Percentiles rank a stretch among this genome's conserved stretches.
Conservation (phyloP, 1,284 basidiomycete species). For the Cutaneotrichosporon arboriforme region DNA sequence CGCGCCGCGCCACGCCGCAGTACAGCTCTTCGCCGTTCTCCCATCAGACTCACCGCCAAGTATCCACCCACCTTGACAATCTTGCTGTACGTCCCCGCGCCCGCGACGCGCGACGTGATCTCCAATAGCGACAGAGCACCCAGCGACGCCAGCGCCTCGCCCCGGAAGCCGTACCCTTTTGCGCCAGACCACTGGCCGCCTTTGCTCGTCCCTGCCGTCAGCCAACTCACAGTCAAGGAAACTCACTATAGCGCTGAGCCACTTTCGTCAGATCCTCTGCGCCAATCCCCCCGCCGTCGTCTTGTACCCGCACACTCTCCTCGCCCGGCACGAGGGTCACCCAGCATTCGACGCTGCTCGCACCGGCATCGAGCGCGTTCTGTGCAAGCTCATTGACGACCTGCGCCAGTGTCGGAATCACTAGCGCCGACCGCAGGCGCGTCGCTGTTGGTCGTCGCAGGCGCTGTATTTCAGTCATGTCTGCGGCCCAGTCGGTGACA, state of each 20-base stretch:
- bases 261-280: conserved; percentile 57
- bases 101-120: conserved; percentile 63
- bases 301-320: conserved; percentile 64
- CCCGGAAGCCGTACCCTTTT: conserved; percentile 74
- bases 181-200: conserved; percentile 14
- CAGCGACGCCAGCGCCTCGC: conserved; percentile 82
- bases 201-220: conserved; percentile 21
- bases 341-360: conserved; percentile 40
- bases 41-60: not conserved
- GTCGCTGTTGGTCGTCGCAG: conserved; percentile 11
- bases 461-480: conserved; percentile 6
- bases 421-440: conserved; percentile 66
- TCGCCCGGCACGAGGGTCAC: conserved; percentile 57
- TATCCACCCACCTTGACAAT: conserved; percentile 61
- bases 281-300: conserved; percentile 71
- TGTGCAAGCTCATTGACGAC: conserved; percentile 76
- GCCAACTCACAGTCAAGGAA: not conserved
- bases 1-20: conserved; percentile 47
- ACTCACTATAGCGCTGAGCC: conserved; percentile 62
- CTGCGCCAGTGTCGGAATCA: conserved; percentile 71
- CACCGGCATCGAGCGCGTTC: conserved; percentile 59
- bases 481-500: too few species aligned
- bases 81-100: conserved; percentile 62
- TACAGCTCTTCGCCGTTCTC: conserved; percentile 17
- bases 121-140: conserved; percentile 58